Base-by-base conservation (phyloP, 1,284 basidiomycete species). In the Marasmius tenuissimus region DNA sequence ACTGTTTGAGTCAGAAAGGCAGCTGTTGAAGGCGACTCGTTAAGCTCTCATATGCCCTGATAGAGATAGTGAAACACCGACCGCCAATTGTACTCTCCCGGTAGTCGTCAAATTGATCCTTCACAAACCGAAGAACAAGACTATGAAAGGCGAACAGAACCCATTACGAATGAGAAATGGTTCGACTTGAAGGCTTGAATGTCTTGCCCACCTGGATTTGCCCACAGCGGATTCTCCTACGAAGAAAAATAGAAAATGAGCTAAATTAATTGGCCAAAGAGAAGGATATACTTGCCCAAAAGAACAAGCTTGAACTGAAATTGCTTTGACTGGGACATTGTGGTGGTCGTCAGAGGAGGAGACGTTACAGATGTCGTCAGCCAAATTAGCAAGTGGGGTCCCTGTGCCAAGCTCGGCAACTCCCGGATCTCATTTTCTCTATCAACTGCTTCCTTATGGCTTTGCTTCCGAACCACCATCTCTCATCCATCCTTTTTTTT, bases 31-130 rank as follows among this genome's bases (percentile, higher is more conserved):
- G 55, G 66, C 70, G 63, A 69, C 59, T 55, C 57, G 50, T 57
- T 16, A 27, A n/a, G 22, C 33, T 34, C 45, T 61, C 48, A n/a
- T 35, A 22, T 39, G 22, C 38, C 37, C 53, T 58, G 39, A 22
- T 76, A 64, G 34, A 37, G 52, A 18, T 18, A 38, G 37, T 54
- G 52, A 5, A 9, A 3, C 34, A 16, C 52, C 38, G 65, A 91
- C 92, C 91, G 71, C 92, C 92, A 65, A 94, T 94, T 22, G 92
- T 94, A 69, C 90, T 93, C 77, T 93, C 96, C 80, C 96, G 84
- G 76, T 97, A 98, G 77, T 98, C 96, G 69, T 97, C 96, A 70
- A 98, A 98, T 75, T 98, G 96, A 75, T 97, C 93, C 76, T 97
- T 93, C 68, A 98, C 96, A 71, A 98, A 98, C 62, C 96, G 86